phyloP scores from a whole-genome alignment of 768 basidiomycete genomes.

The Pulveroboletus sp. region DNA sequence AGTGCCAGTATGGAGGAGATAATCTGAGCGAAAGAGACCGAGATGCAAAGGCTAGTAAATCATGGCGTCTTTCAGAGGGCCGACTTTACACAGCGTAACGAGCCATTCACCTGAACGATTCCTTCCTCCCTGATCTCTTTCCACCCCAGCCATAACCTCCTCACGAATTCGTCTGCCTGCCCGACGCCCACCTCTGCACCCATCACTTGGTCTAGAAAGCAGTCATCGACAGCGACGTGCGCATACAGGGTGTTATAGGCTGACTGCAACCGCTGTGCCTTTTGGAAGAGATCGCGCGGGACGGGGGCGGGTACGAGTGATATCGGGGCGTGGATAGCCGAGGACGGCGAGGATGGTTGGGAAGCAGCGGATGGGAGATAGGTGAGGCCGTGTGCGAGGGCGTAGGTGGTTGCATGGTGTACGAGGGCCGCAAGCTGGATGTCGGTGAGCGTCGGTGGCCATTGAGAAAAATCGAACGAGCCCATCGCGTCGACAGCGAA shows the following conservation, averaged over 20 bases:
- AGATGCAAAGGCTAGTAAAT: constrained; percentile 67
- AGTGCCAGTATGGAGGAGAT: constrained; percentile 65
- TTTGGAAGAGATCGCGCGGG: constrained; percentile 64
- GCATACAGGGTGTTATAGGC: constrained; percentile 85
- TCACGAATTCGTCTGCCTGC: constrained; percentile 81
- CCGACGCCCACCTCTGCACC: constrained; percentile 73
- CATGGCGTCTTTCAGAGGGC: constrained; percentile 3
- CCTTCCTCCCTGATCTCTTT: constrained; percentile 66
- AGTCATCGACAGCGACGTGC: constrained; percentile 69
- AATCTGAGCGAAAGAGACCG: constrained; percentile 93
- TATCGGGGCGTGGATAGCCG: constrained; percentile 88
- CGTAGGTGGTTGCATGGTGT: constrained; percentile 70
- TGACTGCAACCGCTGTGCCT: constrained; percentile 62
- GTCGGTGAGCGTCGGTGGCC: constrained; percentile 70
- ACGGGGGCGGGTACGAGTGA: constrained; percentile 86
- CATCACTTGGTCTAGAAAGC: constrained; percentile 81
- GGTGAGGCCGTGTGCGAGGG: constrained; percentile 79
- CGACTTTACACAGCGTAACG: not conserved
- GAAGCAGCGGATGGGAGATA: constrained; percentile 58
- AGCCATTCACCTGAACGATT: constrained; percentile 42
- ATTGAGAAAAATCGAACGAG: constrained; percentile 48
- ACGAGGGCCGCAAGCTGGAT: constrained; percentile 57
- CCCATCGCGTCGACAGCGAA: constrained; percentile 11
- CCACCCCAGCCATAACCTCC: constrained; percentile 84
- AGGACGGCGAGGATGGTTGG: constrained; percentile 50